Percentiles rank a stretch among this genome's conserved stretches.
Evolutionary conservation across 305 asterid genomes (phyloP).

Genomic region (Fraxinus ornus): DNA sequence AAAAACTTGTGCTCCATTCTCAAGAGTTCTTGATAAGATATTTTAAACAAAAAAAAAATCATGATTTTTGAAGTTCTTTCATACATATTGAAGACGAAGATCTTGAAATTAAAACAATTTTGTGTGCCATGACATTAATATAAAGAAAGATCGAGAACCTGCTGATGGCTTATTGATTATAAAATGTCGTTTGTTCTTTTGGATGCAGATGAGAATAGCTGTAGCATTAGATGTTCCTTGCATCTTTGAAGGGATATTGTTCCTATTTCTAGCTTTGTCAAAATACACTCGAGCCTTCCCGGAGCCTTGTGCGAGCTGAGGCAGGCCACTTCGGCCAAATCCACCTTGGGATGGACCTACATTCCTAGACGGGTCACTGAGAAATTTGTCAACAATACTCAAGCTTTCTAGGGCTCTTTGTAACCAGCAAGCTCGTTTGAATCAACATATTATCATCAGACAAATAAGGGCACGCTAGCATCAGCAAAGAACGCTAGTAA

Average conservation of each 20-base stretch:
- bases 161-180: slow-evolving; percentile 55
- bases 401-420: not conserved
- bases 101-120: slow-evolving; percentile 49
- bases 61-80: not conserved
- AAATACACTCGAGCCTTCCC: not conserved
- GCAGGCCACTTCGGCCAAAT: not conserved
- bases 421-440: not conserved
- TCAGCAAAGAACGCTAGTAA: not conserved
- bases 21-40: not conserved
- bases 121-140: slow-evolving; percentile 75
- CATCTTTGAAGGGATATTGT: not conserved
- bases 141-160: slow-evolving; percentile 73
- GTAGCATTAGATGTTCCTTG: not conserved
- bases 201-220: slow-evolving; percentile 13
- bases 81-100: not conserved
- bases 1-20: not conserved
- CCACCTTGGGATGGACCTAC: not conserved
- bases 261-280: not conserved
- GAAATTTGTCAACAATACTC: not conserved
- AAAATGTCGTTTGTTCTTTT: not conserved
- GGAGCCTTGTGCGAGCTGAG: not conserved
- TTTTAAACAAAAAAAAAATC: not conserved
- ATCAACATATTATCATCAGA: not conserved
- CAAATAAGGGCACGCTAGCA: not conserved
- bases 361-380: not conserved